These are phyloP conservation scores for Camillea tinctor DNA, from an alignment of 2,329 filamentous ascomycete genomes.

Conservation along the genomic window DNA sequence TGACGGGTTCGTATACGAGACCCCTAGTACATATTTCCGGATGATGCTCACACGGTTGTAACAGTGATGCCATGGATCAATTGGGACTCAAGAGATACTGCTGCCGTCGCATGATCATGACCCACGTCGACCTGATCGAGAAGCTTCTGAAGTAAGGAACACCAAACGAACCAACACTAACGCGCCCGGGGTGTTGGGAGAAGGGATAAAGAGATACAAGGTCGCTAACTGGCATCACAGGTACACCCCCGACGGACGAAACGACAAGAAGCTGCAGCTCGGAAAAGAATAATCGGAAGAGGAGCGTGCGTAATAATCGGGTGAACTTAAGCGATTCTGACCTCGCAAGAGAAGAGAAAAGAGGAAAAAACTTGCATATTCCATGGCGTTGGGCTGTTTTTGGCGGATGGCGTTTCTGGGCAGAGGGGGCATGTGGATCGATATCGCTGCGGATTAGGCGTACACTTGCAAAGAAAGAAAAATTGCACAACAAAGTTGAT, in stretches of 20 bases:
- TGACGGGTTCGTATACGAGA: conserved; percentile 62
- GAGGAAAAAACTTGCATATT: conserved; percentile 25
- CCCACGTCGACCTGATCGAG: conserved; percentile 97
- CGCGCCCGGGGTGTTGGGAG: not conserved
- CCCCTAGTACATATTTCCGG: not conserved
- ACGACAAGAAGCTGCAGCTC: conserved; percentile 58
- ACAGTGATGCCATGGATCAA: conserved; percentile 92
- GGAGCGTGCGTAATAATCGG: not conserved
- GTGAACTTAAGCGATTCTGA: conserved; percentile 1
- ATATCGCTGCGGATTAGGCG: conserved; percentile 2
- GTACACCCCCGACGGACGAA: conserved; percentile 62
- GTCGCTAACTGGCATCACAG: conserved; percentile 35
- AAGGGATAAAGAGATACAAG: no score
- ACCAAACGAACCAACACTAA: not conserved
- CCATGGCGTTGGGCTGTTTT: conserved; percentile 30
- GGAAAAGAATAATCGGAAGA: conserved; percentile 20
- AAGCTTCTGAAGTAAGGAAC: conserved; percentile 83
- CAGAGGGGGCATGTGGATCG: conserved; percentile 1
- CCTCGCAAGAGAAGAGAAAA: conserved; percentile 5
- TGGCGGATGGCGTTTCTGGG: conserved; percentile 15
- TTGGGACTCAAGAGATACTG: conserved; percentile 94
- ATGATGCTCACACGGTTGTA: conserved; percentile 25
- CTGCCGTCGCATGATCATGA: conserved; percentile 99
- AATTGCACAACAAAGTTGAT: not conserved
- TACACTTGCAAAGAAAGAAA: not conserved